Percentiles rank a stretch among this genome's conserved stretches.
Evolutionary conservation across 1,139 yeast species (phyloP).

Genomic region (Yamadazyma sp.): DNA sequence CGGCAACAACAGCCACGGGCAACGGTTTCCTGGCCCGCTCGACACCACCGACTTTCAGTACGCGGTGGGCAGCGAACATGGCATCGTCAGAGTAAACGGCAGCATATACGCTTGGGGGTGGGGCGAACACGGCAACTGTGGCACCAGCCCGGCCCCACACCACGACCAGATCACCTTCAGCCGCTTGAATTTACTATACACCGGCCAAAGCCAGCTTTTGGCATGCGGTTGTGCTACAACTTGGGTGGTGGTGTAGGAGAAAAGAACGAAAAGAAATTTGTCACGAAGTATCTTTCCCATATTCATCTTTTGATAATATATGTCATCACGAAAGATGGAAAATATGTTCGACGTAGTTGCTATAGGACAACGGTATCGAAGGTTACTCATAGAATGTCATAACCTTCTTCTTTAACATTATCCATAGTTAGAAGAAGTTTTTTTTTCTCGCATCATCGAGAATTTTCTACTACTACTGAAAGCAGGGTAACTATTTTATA

Average conservation of each 20-base stretch:
- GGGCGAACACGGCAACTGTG: conserved; percentile 99
- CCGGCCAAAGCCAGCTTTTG: conserved; percentile 19
- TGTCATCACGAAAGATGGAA: conserved; percentile 61
- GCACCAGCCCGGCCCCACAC: conserved; percentile 29
- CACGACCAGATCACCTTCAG: conserved; percentile 35
- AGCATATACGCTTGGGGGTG: conserved; percentile 85
- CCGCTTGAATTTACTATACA: conserved; percentile 38
- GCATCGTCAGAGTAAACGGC: conserved; percentile 39
- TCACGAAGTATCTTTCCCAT: conserved; percentile 80
- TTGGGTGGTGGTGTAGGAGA: conserved; percentile 28
- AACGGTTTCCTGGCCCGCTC: conserved; percentile 39
- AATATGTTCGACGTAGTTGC: conserved; percentile 71
- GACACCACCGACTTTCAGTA: conserved; percentile 16
- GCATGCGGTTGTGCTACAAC: conserved; percentile 48
- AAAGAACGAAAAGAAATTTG: conserved; percentile 29
- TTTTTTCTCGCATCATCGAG: conserved; percentile 7
- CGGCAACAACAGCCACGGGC: conserved; percentile 83
- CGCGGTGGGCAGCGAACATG: conserved; percentile 86
- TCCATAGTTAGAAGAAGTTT: conserved; percentile 16
- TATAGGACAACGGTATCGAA: conserved; percentile 70
- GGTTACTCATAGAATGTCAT: conserved; percentile 15
- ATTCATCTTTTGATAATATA: conserved; percentile 57
- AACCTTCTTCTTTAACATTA: conserved; percentile 23
- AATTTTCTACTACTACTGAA: conserved; percentile 3
- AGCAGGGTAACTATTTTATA: neutral